A percentile compares a stretch with the other conserved stretches of the same genome.
These are phyloP conservation scores for Blastocystis sp. DNA, from an alignment of 352 stramenopile genomes.

Conservation along the genomic window DNA sequence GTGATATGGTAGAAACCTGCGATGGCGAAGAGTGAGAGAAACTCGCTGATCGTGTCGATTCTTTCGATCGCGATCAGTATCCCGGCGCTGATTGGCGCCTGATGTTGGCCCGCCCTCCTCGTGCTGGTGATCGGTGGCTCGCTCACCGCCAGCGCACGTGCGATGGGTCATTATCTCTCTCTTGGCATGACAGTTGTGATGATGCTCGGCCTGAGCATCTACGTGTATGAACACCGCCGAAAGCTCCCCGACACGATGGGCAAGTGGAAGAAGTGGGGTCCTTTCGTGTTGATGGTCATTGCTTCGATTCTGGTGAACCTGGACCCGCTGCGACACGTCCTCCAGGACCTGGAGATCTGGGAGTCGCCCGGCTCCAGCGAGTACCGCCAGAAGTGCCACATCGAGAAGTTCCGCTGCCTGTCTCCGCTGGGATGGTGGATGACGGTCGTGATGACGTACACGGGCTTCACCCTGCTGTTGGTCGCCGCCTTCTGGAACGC, in stretches of 20 bases:
- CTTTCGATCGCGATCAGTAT: conserved; percentile 56
- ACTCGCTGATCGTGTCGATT: conserved; percentile 67
- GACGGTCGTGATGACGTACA: conserved; percentile 61
- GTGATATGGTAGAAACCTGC: conserved; percentile 20
- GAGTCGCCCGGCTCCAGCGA: conserved; percentile 51
- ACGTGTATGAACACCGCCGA: conserved; percentile 66
- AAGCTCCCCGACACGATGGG: not conserved
- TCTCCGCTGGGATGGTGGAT: conserved; percentile 53
- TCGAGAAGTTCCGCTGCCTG: conserved; percentile 60
- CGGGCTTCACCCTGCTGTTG: conserved; percentile 61
- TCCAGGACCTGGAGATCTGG: conserved; percentile 62
- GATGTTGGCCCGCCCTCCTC: conserved; percentile 68
- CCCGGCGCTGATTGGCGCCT: conserved; percentile 66
- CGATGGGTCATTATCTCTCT: conserved; percentile 59
- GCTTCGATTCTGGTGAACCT: conserved; percentile 36
- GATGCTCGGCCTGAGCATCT: conserved; percentile 63
- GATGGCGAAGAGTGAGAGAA: conserved; percentile 56
- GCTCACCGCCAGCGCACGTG: conserved; percentile 10
- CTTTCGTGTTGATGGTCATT: conserved; percentile 60
- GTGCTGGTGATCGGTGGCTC: conserved; percentile 41
- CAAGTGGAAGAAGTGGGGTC: conserved; percentile 65
- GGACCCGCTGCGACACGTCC: conserved; percentile 41
- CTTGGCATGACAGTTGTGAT: conserved; percentile 69
- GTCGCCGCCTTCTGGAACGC: conserved; percentile 64
- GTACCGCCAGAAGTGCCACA: conserved; percentile 56